These are phyloP conservation scores for Abrus precatorius DNA, from an alignment of 306 rosid species.

Conservation along the genomic window DNA sequence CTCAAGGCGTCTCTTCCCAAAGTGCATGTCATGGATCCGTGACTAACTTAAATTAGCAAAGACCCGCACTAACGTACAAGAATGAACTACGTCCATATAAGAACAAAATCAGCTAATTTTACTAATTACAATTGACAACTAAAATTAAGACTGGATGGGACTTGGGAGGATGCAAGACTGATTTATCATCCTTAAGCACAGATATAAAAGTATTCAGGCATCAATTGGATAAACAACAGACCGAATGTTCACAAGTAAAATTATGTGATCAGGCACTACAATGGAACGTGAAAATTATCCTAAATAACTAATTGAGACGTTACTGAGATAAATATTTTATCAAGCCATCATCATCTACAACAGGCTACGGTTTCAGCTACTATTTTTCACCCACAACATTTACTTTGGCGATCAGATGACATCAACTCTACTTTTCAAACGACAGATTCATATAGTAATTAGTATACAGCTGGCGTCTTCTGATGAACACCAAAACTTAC, in stretches of 20 bases:
- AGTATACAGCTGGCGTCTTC: background rate
- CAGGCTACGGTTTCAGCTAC: constrained; percentile 1
- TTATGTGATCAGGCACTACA: background rate
- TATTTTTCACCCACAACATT: constrained; percentile 1
- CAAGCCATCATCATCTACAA: background rate
- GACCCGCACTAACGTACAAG: background rate
- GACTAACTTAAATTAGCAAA: constrained; percentile 23
- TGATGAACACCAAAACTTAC: background rate
- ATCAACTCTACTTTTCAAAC: constrained; percentile 27
- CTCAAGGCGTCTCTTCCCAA: constrained; percentile 44
- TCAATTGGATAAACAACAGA: background rate
- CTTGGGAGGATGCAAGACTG: constrained; percentile 2
- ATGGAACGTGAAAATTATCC: background rate
- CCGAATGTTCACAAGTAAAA: background rate
- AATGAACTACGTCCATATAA: constrained; percentile 6
- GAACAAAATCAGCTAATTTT: background rate
- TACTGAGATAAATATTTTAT: background rate
- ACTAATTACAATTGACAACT: constrained; percentile 3
- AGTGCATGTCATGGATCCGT: constrained; percentile 25
- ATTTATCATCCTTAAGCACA: background rate
- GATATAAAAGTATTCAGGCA: constrained; percentile 1
- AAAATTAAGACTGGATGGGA: constrained; percentile 20
- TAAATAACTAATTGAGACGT: background rate
- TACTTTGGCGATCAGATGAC: background rate
- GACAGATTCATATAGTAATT: background rate